Evolutionary conservation across 2,329 filamentous ascomycete genomes (phyloP), one percentile per base, ranked within the genome.

Genomic region (Beauveria asiatica): DNA sequence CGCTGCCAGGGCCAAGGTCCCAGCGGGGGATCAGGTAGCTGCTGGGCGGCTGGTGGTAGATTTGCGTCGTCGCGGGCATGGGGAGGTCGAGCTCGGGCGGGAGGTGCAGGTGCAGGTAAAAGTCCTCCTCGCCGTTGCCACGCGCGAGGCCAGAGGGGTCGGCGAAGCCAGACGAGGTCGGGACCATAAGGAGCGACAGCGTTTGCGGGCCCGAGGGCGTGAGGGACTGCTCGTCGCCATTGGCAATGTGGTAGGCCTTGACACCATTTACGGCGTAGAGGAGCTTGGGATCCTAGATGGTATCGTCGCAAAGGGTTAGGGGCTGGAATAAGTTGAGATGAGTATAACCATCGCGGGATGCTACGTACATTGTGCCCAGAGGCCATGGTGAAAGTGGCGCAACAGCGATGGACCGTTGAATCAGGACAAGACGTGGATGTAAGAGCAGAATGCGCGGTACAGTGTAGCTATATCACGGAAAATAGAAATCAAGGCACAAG

Each of bases 21-120:
- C 93, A 97, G 65, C 93, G 86, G 17, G 94, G 94, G 63, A 99
- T 96, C 51, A 97, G 80, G 70, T 97, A 97, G 78, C 90, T 96
- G 64, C 82, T 85, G 0, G 93, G 93, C 7, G 92, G 92, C 75
- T 97, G 91, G 73, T 96, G 92, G 76, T 96, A 97, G 72, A 99
- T 94, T 73, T 97, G 93, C 0, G 94, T 97, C 0, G 92, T 97
- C 19, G 93, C 93, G 13, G 94, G 94, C 16, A 97, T 81, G 6
- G 94, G 90, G 6, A 97, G 83, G 68, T 97, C 93, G 67, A 99
- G 85, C 79, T 97, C 93, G 21, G 93, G 93, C 16, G 93, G 92
- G 10, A 97, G 85, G 69, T 97, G 92, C 25, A 99, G 84, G 73
- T 97, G 93, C 5, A 99, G 85, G 73, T 97, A 97, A 77, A 97